Conservation (phyloP, 2,329 filamentous ascomycete species). For the Xylariaceae sp. region DNA sequence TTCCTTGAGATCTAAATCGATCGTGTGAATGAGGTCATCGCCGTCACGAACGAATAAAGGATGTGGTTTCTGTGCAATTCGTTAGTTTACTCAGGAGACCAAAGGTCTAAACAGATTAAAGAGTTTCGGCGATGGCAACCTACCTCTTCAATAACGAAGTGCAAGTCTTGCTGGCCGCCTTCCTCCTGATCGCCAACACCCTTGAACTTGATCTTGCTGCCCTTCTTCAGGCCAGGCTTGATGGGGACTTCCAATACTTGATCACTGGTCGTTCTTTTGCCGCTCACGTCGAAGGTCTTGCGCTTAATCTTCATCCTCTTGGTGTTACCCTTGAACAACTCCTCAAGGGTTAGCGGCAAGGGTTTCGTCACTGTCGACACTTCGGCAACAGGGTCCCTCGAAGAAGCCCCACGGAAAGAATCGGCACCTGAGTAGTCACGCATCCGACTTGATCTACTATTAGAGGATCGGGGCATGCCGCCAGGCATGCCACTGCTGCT, state of each 20-base stretch:
- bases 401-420: slow-evolving; percentile 21
- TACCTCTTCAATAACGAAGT: slow-evolving; percentile 93
- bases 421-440: slow-evolving; percentile 37
- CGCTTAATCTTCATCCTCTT: slow-evolving; percentile 99
- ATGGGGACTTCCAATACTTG: slow-evolving; percentile 92
- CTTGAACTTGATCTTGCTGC: slow-evolving; percentile 96
- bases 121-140: slow-evolving; percentile 30
- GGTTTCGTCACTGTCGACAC: slow-evolving; percentile 80
- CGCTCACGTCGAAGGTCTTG: slow-evolving; percentile 83
- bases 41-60: slow-evolving; percentile 79
- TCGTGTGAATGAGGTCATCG: slow-evolving; percentile 73
- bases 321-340: slow-evolving; percentile 76
- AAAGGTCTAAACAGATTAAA: background rate
- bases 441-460: slow-evolving; percentile 33
- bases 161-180: slow-evolving; percentile 88
- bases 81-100: slow-evolving; percentile 35
- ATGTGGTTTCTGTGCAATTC: slow-evolving; percentile 67
- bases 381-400: slow-evolving; percentile 63
- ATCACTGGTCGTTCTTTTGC: slow-evolving; percentile 81
- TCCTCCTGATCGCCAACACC: slow-evolving; percentile 98
- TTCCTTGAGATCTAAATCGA: slow-evolving; percentile 86
- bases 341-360: slow-evolving; percentile 76
- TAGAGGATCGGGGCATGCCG: slow-evolving; percentile 37
- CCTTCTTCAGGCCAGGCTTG: slow-evolving; percentile 91
- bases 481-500: slow-evolving; percentile 39